Evolutionary conservation across 306 rosid genomes (phyloP), one percentile per base, ranked within the genome.

Genomic region (Herpetospermum pedunculosum): DNA sequence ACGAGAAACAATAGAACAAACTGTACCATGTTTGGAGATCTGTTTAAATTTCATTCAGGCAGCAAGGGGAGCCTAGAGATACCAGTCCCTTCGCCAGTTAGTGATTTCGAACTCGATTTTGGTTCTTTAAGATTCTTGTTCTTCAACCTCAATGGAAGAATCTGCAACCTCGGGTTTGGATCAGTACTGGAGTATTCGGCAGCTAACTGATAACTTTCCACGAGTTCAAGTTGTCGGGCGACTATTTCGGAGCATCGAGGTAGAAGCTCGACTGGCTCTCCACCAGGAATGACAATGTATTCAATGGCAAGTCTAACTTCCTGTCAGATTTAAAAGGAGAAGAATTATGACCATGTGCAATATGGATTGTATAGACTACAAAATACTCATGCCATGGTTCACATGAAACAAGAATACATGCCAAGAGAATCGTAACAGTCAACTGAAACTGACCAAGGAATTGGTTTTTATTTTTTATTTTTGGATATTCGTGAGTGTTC

Each of bases 291-390:
- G 77, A 95, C 99, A 0, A 95, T 95, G 80, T 95, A 91, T 81
- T 95, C 99, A 18, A 95, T 95, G 30, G 97, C 99, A 46, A 95
- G 96, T 74, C 99, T 88, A 60, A 91, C 99, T 96, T 95, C 99
- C 99, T 95, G 75, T 54, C 68, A 76, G 23, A 64, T 28, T 73
- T 77, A 52, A 53, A 55, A 75, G 57, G 23, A 38, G 50, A 32
- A 63, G 28, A 35, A 29, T 55, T 46, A 34, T 7, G n/a, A 25
- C 57, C 44, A 25, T 40, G 59, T 59, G 23, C 41, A 2, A 60
- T 32, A 63, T 35, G 40, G 70, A 18, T n/a, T 18, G 29, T n/a
- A n/a, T 16, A 32, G 70, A 60, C 38, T 7, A 34, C 47, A 63
- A 18, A 32, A 32, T 32, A 15, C 12, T 18, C 19, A 35, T 23